Base-by-base conservation (phyloP, 2,329 filamentous ascomycete species). In the Sporothrix protearum region DNA sequence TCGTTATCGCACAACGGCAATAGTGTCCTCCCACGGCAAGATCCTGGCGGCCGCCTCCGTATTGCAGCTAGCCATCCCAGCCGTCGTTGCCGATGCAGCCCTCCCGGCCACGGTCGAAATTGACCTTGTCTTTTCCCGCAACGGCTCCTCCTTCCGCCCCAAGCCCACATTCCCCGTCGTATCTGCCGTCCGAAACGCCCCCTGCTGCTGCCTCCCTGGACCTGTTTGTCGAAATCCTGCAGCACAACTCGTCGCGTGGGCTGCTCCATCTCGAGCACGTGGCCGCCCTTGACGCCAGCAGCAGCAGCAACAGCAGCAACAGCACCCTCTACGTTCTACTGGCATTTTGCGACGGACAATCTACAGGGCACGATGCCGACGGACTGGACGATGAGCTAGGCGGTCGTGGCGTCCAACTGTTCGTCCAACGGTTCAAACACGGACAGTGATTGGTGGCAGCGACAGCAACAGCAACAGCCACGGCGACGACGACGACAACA, bases 111-210 rank as follows among this genome's bases (percentile, higher is more conserved):
- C 63, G 1, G 63, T 67, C 25, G 63, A 67, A 22, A 14, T 67
- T 28, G 63, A 67, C 45, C 63, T 67, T 3, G 45, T 67, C 63
- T 67, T 67, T 28, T 45, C 63, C 19, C 63, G 63, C 28, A 51
- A 30, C 28, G 63, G 45, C 45, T n/a, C 42, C 19, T 33, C 63
- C 6, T 67, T n/a, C 25, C 14, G 4, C 3, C 42, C 63, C 16
- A 25, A 25, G 1, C 45, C 63, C 63, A 51, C 22, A 1, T 67
- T 67, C 45, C 63, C 63, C 25, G 28, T 51, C 9, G 45, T 67
- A 9, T 51, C 51, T 36, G 63, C 63, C 45, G 28, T 67, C 4
- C 63, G 51, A 22, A 67, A 67, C 19, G 45, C 63, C 4, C 63
- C 42, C 8, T n/a, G 63, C 45, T 14, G 63, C 63, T 2, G 42